phyloP scores from a whole-genome alignment of 2,329 filamentous ascomycete genomes.

The Sporothrix dimorphospora region DNA sequence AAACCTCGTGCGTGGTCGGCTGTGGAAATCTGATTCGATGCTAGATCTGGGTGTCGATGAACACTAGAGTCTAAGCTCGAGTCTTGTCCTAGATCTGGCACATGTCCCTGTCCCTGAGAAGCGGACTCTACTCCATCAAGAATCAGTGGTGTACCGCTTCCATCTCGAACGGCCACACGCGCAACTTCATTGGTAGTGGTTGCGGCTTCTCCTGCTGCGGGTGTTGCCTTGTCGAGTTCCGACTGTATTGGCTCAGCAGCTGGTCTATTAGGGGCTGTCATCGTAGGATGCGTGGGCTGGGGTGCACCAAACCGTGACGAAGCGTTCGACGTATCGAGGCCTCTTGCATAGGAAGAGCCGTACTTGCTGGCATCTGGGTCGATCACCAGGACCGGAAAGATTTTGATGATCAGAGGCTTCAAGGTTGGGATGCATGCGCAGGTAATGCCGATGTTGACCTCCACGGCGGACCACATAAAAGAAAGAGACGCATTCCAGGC shows the following conservation, averaged over 20 bases:
- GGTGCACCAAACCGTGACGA: background rate
- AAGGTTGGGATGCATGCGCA: conserved; percentile 91
- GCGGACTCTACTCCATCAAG: background rate
- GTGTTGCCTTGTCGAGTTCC: background rate
- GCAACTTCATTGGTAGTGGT: background rate
- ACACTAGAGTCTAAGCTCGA: background rate
- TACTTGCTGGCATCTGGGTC: conserved; percentile 52
- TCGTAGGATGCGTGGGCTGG: background rate
- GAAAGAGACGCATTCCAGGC: conserved; percentile 79
- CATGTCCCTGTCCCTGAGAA: background rate
- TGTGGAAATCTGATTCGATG: background rate
- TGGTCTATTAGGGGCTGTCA: background rate
- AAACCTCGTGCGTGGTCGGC: background rate
- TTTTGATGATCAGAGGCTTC: conserved; percentile 77
- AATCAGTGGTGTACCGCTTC: background rate
- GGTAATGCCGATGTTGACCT: conserved; percentile 87
- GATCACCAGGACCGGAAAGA: conserved; percentile 60
- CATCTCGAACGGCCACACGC: background rate
- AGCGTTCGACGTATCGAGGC: conserved; percentile 7
- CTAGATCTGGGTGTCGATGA: background rate
- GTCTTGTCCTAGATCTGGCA: background rate
- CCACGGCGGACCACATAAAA: conserved; percentile 92
- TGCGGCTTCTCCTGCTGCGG: background rate
- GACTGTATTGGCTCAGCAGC: background rate
- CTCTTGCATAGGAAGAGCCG: conserved; percentile 32